Evolutionary conservation across 2,329 filamentous ascomycete genomes (phyloP), one percentile per base, ranked within the genome.

Genomic region (Cladosporium colombiae): DNA sequence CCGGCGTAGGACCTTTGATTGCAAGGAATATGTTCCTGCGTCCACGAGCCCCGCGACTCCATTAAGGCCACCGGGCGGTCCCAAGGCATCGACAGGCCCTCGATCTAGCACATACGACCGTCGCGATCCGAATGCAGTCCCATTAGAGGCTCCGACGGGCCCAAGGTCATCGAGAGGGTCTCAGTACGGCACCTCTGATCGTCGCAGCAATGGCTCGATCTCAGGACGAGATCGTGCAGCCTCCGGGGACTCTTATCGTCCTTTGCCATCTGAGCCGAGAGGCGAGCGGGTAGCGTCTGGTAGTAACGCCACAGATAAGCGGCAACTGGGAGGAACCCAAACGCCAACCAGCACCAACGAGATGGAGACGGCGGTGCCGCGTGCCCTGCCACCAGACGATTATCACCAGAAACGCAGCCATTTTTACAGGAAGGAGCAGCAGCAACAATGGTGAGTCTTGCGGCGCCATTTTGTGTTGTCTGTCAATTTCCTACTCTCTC

Each of bases 371-470:
- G 44, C 59, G 29, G 59, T 62, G 3, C 59, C 59, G 5, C 59
- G 59, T 11, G 25, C 59, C 3, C 4, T 62, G 31, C 44, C 44
- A 16, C 7, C 46, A 40, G 40, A 1, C 33, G 23, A 57, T 1
- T 40, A 57, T 16, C 50, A 18, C 50, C 33, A 63, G 13, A 23
- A n/a, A 23, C 31, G 61, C 18, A 55, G 61, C 18, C 10, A 40
- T 0, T 56, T 25, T 2, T 31, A 56, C 18, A 31, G 35, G 31
- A 37, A 49, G 7, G 33, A 40, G 18, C 61, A 63, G 33, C 61
- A 37, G 29, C 40, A 37, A 21, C 14, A 56, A 37, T 63, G 61
- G 61, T 63, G 50, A 63, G 61, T 63, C 29, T 33, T 29, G 27
- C 29, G 31, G 27, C 14, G 16, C 27, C 13, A 23, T 27, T 29